A percentile compares a stretch with the other conserved stretches of the same genome.
Evolutionary conservation across 805 yeast species (phyloP).

Genomic region (Ogataea wickerhamii): DNA sequence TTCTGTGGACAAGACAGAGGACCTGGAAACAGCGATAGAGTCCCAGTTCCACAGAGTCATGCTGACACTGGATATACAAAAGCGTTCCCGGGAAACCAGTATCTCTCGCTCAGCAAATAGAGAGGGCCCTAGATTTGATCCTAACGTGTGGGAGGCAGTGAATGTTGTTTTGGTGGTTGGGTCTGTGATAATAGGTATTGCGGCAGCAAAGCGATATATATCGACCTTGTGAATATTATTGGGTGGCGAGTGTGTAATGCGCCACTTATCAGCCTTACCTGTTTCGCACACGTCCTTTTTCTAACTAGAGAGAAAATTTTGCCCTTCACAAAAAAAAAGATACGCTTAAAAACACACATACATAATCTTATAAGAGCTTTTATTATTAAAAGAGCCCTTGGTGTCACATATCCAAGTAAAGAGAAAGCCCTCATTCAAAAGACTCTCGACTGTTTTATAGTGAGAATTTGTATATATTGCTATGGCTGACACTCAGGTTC

Average conservation of each 20-base stretch:
- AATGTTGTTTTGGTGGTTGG: background rate
- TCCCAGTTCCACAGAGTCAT: constrained; percentile 8
- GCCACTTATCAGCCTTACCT: background rate
- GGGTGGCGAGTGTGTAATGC: background rate
- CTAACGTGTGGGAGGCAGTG: background rate
- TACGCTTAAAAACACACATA: background rate
- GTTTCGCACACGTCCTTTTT: background rate
- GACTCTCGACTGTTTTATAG: background rate
- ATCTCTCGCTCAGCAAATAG: constrained; percentile 3
- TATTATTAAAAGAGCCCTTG: too few species aligned
- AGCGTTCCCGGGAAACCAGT: constrained; percentile 1
- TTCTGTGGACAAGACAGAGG: constrained; percentile 32
- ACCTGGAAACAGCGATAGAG: constrained; percentile 29
- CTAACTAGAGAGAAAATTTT: constrained; percentile 9
- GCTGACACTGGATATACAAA: constrained; percentile 16
- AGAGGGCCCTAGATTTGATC: constrained; percentile 2
- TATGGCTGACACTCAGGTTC: constrained; percentile 24
- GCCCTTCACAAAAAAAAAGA: constrained; percentile 11
- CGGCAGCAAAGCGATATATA: background rate
- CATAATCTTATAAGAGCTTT: background rate
- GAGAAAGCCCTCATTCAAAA: too few species aligned
- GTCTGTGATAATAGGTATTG: background rate
- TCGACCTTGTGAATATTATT: background rate
- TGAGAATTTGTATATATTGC: background rate
- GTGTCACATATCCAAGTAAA: too few species aligned